These are phyloP conservation scores for Glycyrrhiza uralensis DNA, from an alignment of 306 rosid species.

Conservation along the genomic window DNA sequence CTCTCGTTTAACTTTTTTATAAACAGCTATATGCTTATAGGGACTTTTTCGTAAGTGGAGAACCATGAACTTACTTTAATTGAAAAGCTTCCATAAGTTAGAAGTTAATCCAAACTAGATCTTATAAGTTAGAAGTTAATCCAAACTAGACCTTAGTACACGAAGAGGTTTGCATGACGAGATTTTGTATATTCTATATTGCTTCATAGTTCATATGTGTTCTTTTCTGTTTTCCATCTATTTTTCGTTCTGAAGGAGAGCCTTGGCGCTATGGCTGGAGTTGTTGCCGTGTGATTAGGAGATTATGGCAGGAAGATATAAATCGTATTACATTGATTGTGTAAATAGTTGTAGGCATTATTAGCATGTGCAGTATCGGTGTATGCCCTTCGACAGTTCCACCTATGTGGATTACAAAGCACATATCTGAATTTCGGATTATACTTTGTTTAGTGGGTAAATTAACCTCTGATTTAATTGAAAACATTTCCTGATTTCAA, in stretches of 20 bases:
- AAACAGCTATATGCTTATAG: no score
- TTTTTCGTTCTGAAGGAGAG: neutral
- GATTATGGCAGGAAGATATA: neutral
- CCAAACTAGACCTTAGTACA: no score
- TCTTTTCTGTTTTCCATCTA: neutral
- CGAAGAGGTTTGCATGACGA: neutral
- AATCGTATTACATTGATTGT: neutral
- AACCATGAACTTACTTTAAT: no score
- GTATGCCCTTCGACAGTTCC: conserved; percentile 11
- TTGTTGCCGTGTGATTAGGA: no score
- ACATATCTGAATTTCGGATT: conserved; percentile 8
- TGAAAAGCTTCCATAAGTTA: no score
- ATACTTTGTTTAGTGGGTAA: neutral
- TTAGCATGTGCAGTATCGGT: neutral
- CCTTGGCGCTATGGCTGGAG: neutral
- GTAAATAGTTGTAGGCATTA: neutral
- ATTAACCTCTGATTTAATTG: neutral
- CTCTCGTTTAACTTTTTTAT: no score
- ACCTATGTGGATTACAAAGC: neutral
- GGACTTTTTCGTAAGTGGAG: no score
- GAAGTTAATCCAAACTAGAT: no score
- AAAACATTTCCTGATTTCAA: neutral
- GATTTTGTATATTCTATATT: neutral
- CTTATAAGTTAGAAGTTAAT: no score
- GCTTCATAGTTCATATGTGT: neutral